These are phyloP conservation scores for Heterobasidion annosum DNA, from an alignment of 1,284 basidiomycete genomes.

Conservation along the genomic window DNA sequence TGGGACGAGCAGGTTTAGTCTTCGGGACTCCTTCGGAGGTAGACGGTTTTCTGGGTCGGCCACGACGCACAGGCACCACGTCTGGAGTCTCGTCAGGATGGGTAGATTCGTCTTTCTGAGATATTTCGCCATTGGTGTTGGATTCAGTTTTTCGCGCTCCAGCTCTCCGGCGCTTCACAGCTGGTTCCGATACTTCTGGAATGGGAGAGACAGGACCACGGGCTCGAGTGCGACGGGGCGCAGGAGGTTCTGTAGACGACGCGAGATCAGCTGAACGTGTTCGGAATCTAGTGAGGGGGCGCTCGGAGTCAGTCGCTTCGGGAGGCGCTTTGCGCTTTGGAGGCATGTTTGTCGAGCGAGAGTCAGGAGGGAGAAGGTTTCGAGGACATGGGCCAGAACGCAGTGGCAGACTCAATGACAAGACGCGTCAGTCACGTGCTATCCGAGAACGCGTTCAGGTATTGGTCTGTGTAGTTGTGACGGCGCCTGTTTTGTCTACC, in stretches of 20 bases:
- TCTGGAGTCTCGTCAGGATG: neutral
- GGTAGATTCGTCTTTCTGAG: neutral
- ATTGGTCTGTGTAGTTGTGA: neutral
- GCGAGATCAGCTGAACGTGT: neutral
- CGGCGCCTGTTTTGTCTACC: neutral
- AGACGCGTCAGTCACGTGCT: neutral
- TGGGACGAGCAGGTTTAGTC: neutral
- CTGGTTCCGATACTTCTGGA: neutral
- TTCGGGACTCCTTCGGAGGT: neutral
- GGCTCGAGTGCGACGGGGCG: constrained; percentile 16
- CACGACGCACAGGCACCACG: neutral
- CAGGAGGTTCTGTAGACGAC: constrained; percentile 1
- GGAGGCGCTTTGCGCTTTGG: constrained; percentile 40
- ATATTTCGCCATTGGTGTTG: neutral
- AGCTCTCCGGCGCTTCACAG: neutral
- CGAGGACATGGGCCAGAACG: too few relatives aligned
- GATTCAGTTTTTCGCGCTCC: neutral
- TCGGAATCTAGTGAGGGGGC: neutral
- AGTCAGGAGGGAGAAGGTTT: neutral
- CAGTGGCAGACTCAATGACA: too few relatives aligned
- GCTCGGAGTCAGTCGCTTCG: constrained; percentile 7
- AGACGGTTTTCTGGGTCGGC: neutral
- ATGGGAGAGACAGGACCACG: constrained; percentile 1
- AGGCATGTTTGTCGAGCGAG: constrained; percentile 21
- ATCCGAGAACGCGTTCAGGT: neutral